These are phyloP conservation scores for Plasmopara muralis DNA, from an alignment of 352 stramenopile genomes.

Conservation along the genomic window DNA sequence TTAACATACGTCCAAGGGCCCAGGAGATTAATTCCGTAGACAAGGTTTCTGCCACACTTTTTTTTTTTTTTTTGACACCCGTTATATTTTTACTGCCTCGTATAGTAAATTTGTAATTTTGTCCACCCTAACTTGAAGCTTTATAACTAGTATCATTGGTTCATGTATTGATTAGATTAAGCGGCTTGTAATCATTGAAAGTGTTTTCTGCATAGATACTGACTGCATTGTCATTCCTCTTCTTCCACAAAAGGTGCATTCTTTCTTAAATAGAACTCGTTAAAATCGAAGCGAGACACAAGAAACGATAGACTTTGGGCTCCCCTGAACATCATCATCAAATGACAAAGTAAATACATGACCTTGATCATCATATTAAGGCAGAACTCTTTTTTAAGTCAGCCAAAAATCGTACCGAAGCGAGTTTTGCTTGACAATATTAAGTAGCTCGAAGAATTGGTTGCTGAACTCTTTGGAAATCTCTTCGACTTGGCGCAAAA, in stretches of 20 bases:
- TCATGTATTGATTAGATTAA: too few species aligned
- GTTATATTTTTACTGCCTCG: too few species aligned
- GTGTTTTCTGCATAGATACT: neutral
- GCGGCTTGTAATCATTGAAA: neutral
- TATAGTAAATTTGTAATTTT: too few species aligned
- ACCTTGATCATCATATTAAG: too few species aligned
- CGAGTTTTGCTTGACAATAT: slow-evolving; percentile 58
- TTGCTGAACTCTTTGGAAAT: slow-evolving; percentile 55
- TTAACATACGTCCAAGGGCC: too few species aligned
- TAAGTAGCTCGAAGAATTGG: slow-evolving; percentile 62
- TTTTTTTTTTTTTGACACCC: too few species aligned
- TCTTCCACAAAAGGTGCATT: slow-evolving; percentile 29
- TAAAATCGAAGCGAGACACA: slow-evolving; percentile 88
- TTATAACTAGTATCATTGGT: too few species aligned
- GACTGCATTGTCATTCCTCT: slow-evolving; percentile 36
- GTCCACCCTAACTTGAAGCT: too few species aligned
- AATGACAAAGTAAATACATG: neutral
- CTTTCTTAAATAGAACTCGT: slow-evolving; percentile 82
- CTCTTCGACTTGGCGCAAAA: slow-evolving; percentile 56
- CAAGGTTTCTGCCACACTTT: too few species aligned
- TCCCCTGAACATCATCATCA: slow-evolving; percentile 19
- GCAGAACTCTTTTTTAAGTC: neutral
- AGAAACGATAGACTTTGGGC: slow-evolving; percentile 82
- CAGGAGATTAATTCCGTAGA: too few species aligned
- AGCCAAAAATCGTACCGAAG: slow-evolving; percentile 31